A percentile compares a stretch with the other conserved stretches of the same genome.
phyloP scores from a whole-genome alignment of 768 basidiomycete genomes.

The Mycena latifolia region DNA sequence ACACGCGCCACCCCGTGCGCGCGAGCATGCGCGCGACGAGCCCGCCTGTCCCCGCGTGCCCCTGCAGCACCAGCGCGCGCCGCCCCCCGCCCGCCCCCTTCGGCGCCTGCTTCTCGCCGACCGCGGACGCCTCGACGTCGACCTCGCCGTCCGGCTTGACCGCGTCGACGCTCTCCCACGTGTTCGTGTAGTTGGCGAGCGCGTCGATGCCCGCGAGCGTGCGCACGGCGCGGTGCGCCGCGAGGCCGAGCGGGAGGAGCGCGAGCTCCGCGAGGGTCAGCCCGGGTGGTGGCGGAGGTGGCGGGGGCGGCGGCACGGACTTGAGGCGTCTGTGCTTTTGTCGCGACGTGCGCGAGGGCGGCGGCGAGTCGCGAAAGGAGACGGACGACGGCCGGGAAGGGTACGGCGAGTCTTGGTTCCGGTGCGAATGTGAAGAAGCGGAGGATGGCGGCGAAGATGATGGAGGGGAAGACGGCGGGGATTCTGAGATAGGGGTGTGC shows the following conservation, averaged over 20 bases:
- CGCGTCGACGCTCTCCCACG: conserved; percentile 21
- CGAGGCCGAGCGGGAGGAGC: conserved; percentile 82
- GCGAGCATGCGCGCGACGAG: conserved; percentile 85
- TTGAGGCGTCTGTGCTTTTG: conserved; percentile 21
- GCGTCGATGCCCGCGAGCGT: conserved; percentile 62
- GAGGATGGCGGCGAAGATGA: conserved; percentile 39
- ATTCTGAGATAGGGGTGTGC: conserved; percentile 41
- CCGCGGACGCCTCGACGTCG: background rate
- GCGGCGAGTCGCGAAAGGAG: conserved; percentile 23
- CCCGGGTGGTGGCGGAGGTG: conserved; percentile 26
- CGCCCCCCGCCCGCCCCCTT: conserved; percentile 35
- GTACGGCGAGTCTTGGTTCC: conserved; percentile 30
- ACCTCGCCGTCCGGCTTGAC: background rate
- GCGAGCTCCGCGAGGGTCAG: conserved; percentile 81
- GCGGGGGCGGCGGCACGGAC: conserved; percentile 16
- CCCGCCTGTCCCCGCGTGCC: conserved; percentile 82
- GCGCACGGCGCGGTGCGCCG: conserved; percentile 86
- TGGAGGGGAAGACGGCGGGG: conserved; percentile 12
- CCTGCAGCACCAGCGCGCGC: conserved; percentile 72
- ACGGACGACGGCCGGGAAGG: conserved; percentile 39
- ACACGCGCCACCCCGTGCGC: conserved; percentile 77
- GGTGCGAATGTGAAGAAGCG: conserved; percentile 23
- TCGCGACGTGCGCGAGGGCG: conserved; percentile 14
- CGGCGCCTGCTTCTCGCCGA: background rate
- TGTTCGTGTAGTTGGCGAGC: background rate